phyloP scores from a whole-genome alignment of 148 eudicot species.

The Mesembryanthemum crystallinum region DNA sequence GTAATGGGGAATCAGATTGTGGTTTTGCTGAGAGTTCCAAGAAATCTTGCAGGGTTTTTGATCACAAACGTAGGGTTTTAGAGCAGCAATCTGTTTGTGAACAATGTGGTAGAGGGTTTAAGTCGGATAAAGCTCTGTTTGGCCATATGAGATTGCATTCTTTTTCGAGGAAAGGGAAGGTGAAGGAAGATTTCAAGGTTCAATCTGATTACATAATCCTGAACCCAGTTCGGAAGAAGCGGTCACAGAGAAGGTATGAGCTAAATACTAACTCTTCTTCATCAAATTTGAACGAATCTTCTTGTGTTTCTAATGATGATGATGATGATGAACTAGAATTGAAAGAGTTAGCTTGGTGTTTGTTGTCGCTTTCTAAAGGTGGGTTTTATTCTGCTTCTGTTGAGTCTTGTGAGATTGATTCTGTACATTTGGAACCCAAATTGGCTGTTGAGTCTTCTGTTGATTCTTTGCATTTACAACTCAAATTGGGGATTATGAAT shows the following conservation, averaged over 20 bases:
- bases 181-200: too few relatives aligned
- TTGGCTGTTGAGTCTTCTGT: not conserved
- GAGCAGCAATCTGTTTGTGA: not conserved
- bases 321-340: not conserved
- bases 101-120: not conserved
- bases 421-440: not conserved
- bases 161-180: not conserved
- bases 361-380: slow-evolving; percentile 5
- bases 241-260: not conserved
- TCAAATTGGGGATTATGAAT: not conserved
- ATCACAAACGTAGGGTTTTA: not conserved
- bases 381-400: not conserved
- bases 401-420: not conserved
- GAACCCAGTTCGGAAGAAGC: not conserved
- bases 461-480: not conserved
- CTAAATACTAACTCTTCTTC: not conserved
- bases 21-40: not conserved
- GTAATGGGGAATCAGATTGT: not conserved
- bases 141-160: not conserved
- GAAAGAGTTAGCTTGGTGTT: not conserved
- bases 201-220: not conserved
- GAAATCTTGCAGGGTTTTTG: not conserved
- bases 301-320: slow-evolving; percentile 1
- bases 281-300: not conserved
- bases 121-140: slow-evolving; percentile 3